phyloP scores from a whole-genome alignment of 2,329 filamentous ascomycete species.

The Diaporthe sp. region DNA sequence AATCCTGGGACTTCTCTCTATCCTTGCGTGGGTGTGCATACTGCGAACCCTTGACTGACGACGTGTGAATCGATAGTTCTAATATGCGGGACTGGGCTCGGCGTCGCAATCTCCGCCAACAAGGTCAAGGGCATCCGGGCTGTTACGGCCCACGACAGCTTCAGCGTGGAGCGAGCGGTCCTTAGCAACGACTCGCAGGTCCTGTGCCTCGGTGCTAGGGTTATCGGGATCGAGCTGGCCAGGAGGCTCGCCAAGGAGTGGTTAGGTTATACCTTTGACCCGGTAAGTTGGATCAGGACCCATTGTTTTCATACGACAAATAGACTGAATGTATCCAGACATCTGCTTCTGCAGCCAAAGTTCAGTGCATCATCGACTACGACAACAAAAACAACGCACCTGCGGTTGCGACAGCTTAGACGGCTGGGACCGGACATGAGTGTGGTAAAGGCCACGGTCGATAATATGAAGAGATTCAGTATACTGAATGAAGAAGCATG shows the following conservation, averaged over 20 bases:
- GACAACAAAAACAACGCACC: slow-evolving; percentile 25
- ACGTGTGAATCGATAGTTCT: slow-evolving; percentile 60
- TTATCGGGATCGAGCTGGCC: slow-evolving; percentile 85
- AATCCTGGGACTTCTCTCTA: too few species aligned
- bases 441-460: background rate
- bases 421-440: background rate
- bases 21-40: too few species aligned
- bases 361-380: slow-evolving; percentile 37
- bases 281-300: slow-evolving; percentile 52
- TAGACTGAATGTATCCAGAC: slow-evolving; percentile 10
- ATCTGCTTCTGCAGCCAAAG: slow-evolving; percentile 39
- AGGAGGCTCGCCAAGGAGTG: slow-evolving; percentile 84
- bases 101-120: slow-evolving; percentile 89
- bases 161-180: slow-evolving; percentile 84
- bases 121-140: slow-evolving; percentile 87
- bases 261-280: slow-evolving; percentile 84
- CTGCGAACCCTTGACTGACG: background rate
- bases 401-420: background rate
- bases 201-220: slow-evolving; percentile 86
- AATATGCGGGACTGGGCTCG: slow-evolving; percentile 89
- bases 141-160: slow-evolving; percentile 89
- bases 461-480: background rate
- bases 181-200: slow-evolving; percentile 91
- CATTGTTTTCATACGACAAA: too few species aligned
- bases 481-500: background rate